Percentiles rank a stretch among this genome's conserved stretches.
These are phyloP conservation scores for Calonectria naviculata DNA, from an alignment of 2,329 filamentous ascomycete genomes.

Conservation along the genomic window DNA sequence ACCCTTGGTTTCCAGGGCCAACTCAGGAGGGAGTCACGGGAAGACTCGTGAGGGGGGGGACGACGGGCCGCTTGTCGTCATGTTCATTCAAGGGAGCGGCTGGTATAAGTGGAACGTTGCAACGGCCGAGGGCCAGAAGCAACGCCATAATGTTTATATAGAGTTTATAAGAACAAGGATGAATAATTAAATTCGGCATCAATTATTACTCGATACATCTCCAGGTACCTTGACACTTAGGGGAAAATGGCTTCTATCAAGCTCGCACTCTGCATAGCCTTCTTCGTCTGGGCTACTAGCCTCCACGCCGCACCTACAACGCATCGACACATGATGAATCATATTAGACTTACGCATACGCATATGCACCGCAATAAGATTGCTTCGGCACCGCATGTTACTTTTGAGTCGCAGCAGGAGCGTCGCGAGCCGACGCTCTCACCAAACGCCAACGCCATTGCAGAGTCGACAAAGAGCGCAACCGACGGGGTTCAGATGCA, in stretches of 20 bases:
- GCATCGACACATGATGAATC: slow-evolving; percentile 28
- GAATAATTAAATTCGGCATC: neutral
- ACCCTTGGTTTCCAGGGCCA: slow-evolving; percentile 26
- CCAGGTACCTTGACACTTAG: neutral
- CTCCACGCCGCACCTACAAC: slow-evolving; percentile 39
- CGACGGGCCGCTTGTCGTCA: slow-evolving; percentile 26
- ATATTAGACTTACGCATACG: slow-evolving; percentile 50
- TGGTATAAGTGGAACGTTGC: slow-evolving; percentile 30
- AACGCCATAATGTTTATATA: neutral
- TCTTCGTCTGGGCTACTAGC: slow-evolving; percentile 36
- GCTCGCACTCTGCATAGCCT: slow-evolving; percentile 28
- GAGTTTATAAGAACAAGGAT: neutral
- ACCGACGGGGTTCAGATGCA: neutral
- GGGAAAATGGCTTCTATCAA: slow-evolving; percentile 34
- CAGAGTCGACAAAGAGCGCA: neutral
- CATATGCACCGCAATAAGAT: slow-evolving; percentile 37
- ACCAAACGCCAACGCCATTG: neutral
- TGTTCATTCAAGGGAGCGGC: slow-evolving; percentile 24
- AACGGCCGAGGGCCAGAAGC: slow-evolving; percentile 12
- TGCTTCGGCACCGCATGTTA: slow-evolving; percentile 5
- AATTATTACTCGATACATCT: neutral
- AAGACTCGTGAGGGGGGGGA: neutral
- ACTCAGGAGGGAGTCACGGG: slow-evolving; percentile 16
- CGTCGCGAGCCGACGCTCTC: slow-evolving; percentile 12
- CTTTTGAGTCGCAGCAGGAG: slow-evolving; percentile 22